phyloP scores from a whole-genome alignment of 371 early-diverging fungal genomes.

The Chytridium lagenaria region DNA sequence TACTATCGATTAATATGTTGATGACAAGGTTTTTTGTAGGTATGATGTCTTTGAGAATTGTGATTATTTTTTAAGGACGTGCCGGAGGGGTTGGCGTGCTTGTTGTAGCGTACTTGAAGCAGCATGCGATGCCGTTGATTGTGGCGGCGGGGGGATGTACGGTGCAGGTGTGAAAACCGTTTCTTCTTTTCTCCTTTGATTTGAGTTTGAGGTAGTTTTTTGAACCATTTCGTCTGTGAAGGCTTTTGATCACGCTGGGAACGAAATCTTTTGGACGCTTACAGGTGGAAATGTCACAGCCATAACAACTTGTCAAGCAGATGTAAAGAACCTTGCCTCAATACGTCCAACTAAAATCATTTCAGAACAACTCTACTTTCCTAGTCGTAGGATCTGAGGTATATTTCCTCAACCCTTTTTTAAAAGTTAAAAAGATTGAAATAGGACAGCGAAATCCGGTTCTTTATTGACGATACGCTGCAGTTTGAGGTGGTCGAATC shows the following conservation, averaged over 20 bases:
- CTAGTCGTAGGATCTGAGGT: background rate
- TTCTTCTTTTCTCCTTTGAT: slow-evolving; percentile 17
- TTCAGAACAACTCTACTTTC: background rate
- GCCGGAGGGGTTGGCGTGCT: background rate
- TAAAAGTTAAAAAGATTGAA: background rate
- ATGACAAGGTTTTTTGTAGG: background rate
- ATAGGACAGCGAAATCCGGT: slow-evolving; percentile 15
- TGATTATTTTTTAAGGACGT: slow-evolving; percentile 16
- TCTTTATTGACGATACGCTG: slow-evolving; percentile 11
- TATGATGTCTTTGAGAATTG: background rate
- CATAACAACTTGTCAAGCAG: background rate
- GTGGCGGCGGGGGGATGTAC: background rate
- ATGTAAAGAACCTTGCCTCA: background rate
- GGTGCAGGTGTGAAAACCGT: background rate
- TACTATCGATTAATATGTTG: too few species aligned
- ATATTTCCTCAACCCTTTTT: background rate
- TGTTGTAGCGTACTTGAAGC: background rate
- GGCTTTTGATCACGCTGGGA: slow-evolving; percentile 29
- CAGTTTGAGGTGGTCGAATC: background rate
- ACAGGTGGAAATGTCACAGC: slow-evolving; percentile 25
- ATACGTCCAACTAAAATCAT: background rate
- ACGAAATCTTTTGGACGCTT: slow-evolving; percentile 36
- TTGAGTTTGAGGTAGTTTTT: background rate
- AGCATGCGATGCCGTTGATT: background rate
- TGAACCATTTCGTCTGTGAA: background rate